These are phyloP conservation scores for Beauveria caledonica DNA, from an alignment of 2,329 filamentous ascomycete genomes.

Conservation along the genomic window DNA sequence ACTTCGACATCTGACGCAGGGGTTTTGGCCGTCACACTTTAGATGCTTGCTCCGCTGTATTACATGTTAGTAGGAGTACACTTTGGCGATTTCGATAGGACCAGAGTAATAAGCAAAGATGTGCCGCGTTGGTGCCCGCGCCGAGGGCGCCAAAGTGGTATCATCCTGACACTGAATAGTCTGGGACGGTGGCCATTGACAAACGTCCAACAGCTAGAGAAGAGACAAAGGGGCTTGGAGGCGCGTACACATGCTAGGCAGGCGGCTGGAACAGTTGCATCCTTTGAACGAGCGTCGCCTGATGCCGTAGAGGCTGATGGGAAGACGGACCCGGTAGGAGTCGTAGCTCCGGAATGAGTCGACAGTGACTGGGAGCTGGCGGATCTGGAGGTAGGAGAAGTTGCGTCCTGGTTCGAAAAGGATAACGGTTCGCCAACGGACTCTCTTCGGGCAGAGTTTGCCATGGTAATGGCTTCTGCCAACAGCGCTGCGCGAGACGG, in stretches of 20 bases:
- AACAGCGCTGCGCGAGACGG: background rate
- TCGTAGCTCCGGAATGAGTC: background rate
- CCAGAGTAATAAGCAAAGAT: background rate
- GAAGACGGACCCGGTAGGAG: conserved; percentile 6
- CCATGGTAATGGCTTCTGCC: background rate
- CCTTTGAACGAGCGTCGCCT: conserved; percentile 16
- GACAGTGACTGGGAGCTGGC: background rate
- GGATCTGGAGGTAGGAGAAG: background rate
- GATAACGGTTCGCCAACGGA: background rate
- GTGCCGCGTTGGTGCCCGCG: background rate
- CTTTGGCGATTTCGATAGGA: background rate
- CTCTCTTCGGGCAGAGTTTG: conserved; percentile 1
- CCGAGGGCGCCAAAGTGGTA: background rate
- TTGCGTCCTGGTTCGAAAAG: background rate
- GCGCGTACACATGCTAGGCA: conserved; percentile 47
- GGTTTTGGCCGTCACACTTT: conserved; percentile 64
- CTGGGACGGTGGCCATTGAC: background rate
- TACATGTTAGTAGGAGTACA: background rate
- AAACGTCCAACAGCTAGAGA: background rate
- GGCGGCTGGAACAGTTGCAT: conserved; percentile 38
- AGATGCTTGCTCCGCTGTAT: conserved; percentile 56
- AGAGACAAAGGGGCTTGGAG: background rate
- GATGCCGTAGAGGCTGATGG: conserved; percentile 19
- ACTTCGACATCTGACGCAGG: conserved; percentile 59
- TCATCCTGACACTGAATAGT: conserved; percentile 9